Base-by-base conservation (phyloP, 768 basidiomycete genomes). In the Boletus speciosus region DNA sequence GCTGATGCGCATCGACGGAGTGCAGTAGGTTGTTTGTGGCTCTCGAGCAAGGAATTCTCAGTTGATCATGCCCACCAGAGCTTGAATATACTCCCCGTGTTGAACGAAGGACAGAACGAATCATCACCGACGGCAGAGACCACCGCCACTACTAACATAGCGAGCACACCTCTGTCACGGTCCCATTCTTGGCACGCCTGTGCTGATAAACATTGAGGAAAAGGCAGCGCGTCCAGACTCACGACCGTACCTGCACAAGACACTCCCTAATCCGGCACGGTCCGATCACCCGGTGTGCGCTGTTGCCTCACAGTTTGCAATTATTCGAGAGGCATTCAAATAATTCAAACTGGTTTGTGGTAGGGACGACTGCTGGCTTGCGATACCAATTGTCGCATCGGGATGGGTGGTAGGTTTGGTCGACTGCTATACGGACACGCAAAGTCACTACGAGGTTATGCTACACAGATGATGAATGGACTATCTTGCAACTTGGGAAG, bases 191-290 rank as follows among this genome's bases (percentile, higher is more conserved):
- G 32, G 35, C 5, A 5, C 0, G 1, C 14, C 27, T 38, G n/a
- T 53, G 16, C 43, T 60, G 21, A 65, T 52, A 7, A n/a, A 21
- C 6, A 16, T 41, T 29, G 39, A 66, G 58, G 52, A 59, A 35
- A 61, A 49, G 27, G 34, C 14, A 12, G 6, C 16, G 15, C 40
- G 12, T 34, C 29, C 47, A 31, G 37, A 45, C n/a, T 8, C 45
- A n/a, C 47, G 32, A 42, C 25, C 44, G 4, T 57, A 47, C 41
- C 23, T 49, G 15, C 27, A 29, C 23, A 60, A 61, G 50, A 45
- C 45, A 15, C 61, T 65, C 38, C 55, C 56, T 1, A 39, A 43
- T 11, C 6, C 29, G 29, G 47, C 53, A 23, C 47, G 10, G 15
- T 37, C 40, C 3, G 39, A 49, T 19, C 31, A 32, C 14, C 23